Evolutionary conservation across 495 filamentous ascomycete genomes (phyloP).

Genomic region (Parathielavia appendiculata): DNA sequence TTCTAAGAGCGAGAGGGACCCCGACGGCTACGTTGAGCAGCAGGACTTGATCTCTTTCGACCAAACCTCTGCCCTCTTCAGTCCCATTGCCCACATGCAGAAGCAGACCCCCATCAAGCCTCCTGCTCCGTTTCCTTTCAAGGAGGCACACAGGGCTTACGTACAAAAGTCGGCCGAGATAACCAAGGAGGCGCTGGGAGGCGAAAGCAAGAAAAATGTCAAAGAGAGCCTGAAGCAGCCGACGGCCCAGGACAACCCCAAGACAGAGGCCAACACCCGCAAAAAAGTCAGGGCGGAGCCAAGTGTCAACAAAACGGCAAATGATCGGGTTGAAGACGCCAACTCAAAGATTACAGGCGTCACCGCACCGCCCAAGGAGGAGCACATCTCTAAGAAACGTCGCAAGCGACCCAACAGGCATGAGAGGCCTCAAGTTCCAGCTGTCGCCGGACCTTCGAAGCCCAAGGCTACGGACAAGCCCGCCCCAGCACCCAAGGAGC

Average conservation of each 20-base stretch:
- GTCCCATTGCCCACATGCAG: not conserved
- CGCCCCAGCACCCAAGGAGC: not conserved
- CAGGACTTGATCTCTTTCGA: not conserved
- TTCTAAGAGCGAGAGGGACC: not conserved
- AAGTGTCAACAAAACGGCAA: not conserved
- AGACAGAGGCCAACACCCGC: constrained; percentile 1
- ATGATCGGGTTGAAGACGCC: not conserved
- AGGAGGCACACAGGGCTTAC: not conserved
- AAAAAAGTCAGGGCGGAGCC: constrained; percentile 1
- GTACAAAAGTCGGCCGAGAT: not conserved
- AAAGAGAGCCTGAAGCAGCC: not conserved
- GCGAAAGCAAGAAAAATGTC: not conserved
- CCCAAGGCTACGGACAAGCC: not conserved
- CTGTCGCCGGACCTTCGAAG: constrained; percentile 4
- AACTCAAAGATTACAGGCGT: not conserved
- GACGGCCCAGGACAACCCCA: not conserved
- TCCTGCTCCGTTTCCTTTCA: not conserved
- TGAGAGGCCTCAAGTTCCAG: not conserved
- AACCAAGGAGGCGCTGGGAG: not conserved
- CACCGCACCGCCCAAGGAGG: constrained; percentile 1
- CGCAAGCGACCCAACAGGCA: too few relatives aligned
- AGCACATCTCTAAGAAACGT: too few relatives aligned
- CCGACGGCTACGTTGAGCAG: not conserved
- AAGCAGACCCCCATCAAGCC: not conserved
- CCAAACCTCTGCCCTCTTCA: not conserved